phyloP scores from a whole-genome alignment of 768 basidiomycete genomes.

The Suillus subluteus region DNA sequence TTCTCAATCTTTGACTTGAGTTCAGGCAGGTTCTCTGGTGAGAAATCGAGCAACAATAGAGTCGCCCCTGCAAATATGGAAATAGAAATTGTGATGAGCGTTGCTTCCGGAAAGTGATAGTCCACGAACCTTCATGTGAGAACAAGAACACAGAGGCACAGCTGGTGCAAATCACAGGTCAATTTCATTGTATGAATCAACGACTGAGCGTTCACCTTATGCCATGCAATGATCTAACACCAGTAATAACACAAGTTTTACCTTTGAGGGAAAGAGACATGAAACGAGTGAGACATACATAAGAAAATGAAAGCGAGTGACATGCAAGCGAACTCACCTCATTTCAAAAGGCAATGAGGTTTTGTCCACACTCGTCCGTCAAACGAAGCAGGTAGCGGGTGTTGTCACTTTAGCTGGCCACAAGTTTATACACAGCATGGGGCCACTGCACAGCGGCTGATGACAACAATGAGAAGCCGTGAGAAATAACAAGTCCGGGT shows the following conservation, averaged over 20 bases:
- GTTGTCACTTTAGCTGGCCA: too few species aligned
- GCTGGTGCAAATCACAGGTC: slow-evolving; percentile 38
- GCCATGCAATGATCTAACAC: slow-evolving; percentile 85
- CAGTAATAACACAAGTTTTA: slow-evolving; percentile 89
- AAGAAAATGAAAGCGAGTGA: too few species aligned
- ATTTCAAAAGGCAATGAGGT: too few species aligned
- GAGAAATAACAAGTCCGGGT: too few species aligned
- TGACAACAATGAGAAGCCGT: too few species aligned
- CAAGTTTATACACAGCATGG: too few species aligned
- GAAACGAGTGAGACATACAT: too few species aligned
- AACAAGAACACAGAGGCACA: slow-evolving; percentile 73
- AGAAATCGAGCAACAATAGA: slow-evolving; percentile 78
- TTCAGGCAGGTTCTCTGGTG: slow-evolving; percentile 65
- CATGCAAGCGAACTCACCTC: too few species aligned
- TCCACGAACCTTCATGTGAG: slow-evolving; percentile 72
- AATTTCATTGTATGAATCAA: slow-evolving; percentile 13
- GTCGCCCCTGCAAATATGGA: slow-evolving; percentile 58
- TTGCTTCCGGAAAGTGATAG: slow-evolving; percentile 4
- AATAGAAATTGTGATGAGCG: slow-evolving; percentile 10
- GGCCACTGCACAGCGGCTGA: too few species aligned
- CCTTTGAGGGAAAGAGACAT: too few species aligned
- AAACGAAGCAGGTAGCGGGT: too few species aligned
- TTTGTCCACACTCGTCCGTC: too few species aligned
- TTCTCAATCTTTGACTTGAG: slow-evolving; percentile 69
- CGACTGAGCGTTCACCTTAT: slow-evolving; percentile 67